Conservation (phyloP, 768 basidiomycete genomes). For the Agrocybe praecox region DNA sequence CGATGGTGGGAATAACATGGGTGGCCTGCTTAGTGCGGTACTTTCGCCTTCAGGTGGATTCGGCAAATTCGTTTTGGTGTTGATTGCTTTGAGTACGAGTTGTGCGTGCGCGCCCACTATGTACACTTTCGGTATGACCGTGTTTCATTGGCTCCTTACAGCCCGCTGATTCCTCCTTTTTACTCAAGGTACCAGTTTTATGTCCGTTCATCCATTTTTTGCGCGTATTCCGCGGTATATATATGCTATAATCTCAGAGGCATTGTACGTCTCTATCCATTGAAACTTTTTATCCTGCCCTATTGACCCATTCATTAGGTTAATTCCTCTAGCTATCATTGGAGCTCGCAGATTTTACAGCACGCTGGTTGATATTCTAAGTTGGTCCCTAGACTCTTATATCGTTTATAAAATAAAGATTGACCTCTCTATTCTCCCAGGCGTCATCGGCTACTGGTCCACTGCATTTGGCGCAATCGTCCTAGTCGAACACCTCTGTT, state of each 20-base stretch:
- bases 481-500: conserved; percentile 66
- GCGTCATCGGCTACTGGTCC: conserved; percentile 59
- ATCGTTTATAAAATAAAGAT: neutral
- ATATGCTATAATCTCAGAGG: conserved; percentile 64
- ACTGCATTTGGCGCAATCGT: conserved; percentile 61
- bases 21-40: conserved; percentile 65
- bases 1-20: conserved; percentile 52
- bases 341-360: conserved; percentile 68
- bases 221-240: conserved; percentile 67
- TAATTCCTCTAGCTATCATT: conserved; percentile 70
- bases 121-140: conserved; percentile 62
- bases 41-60: conserved; percentile 63
- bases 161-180: no score
- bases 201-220: conserved; percentile 59
- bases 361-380: conserved; percentile 66
- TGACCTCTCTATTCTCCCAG: conserved; percentile 18
- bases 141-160: no score
- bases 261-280: conserved; percentile 48
- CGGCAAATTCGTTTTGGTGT: conserved; percentile 70
- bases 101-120: conserved; percentile 78
- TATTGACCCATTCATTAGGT: conserved; percentile 32
- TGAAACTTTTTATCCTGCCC: neutral
- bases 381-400: conserved; percentile 31
- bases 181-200: conserved; percentile 55
- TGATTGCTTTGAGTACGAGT: conserved; percentile 75